Evolutionary conservation across 352 stramenopile genomes (phyloP).

Genomic region (Poterioochromonas sp.): DNA sequence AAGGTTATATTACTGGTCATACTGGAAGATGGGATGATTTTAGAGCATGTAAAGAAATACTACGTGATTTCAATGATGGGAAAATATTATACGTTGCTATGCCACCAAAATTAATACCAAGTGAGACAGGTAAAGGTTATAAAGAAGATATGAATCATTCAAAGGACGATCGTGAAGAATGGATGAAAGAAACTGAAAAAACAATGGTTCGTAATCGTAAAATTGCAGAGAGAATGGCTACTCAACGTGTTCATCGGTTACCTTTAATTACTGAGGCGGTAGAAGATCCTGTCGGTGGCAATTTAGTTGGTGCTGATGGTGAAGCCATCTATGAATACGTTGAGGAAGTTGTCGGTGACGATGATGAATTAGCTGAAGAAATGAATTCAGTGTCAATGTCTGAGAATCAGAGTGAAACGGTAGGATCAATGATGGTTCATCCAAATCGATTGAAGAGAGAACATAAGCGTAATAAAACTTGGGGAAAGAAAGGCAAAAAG

Average conservation of each 20-base stretch:
- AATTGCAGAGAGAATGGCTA: background rate
- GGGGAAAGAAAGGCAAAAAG: constrained; percentile 92
- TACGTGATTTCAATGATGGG: constrained; percentile 34
- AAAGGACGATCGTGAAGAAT: background rate
- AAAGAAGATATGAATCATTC: background rate
- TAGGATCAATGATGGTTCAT: background rate
- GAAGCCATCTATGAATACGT: background rate
- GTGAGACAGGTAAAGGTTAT: background rate
- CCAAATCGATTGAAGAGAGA: constrained; percentile 1
- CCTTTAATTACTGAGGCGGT: background rate
- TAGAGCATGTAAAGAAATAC: constrained; percentile 12
- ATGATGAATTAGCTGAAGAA: constrained; percentile 61
- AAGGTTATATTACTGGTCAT: constrained; percentile 84
- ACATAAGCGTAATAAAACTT: constrained; percentile 61
- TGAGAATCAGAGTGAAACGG: background rate
- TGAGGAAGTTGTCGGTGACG: background rate
- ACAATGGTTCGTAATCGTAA: background rate
- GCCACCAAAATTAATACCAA: background rate
- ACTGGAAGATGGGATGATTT: constrained; percentile 45
- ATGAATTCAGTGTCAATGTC: background rate
- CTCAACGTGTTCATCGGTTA: background rate
- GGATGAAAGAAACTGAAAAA: background rate
- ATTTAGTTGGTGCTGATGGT: constrained; percentile 1
- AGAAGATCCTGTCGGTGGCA: background rate
- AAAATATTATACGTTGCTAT: background rate